phyloP scores from a whole-genome alignment of 2,329 filamentous ascomycete genomes.

The Curvularia hawaiiensis region DNA sequence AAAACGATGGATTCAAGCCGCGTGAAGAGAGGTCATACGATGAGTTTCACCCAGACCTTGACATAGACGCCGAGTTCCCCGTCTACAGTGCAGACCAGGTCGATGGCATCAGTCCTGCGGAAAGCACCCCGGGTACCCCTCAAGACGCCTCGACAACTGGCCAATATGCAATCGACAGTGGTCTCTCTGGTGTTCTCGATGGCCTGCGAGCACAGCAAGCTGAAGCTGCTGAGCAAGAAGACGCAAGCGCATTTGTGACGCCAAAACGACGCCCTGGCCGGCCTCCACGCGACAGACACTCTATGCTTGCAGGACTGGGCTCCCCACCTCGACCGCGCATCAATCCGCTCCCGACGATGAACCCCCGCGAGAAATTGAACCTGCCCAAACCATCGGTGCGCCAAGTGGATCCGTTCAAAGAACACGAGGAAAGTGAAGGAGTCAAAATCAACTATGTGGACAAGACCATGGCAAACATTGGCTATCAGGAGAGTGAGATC shows the following conservation, averaged over 20 bases:
- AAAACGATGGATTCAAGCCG: constrained; percentile 96
- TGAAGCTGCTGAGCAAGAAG: constrained; percentile 31
- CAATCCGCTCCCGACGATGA: constrained; percentile 78
- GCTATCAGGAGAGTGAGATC: constrained; percentile 93
- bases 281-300: constrained; percentile 66
- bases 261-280: constrained; percentile 66
- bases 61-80: constrained; percentile 81
- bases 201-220: constrained; percentile 42
- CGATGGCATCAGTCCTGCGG: constrained; percentile 66
- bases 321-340: constrained; percentile 68
- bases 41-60: constrained; percentile 94
- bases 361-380: constrained; percentile 78
- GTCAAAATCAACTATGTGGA: constrained; percentile 92
- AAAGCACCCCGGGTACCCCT: constrained; percentile 56
- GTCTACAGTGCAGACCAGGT: constrained; percentile 84
- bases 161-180: constrained; percentile 43
- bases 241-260: constrained; percentile 34
- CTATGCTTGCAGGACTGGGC: constrained; percentile 64
- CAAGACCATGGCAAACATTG: constrained; percentile 93
- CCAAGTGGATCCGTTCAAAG: constrained; percentile 76
- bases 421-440: constrained; percentile 83
- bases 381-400: constrained; percentile 77
- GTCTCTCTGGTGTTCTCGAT: constrained; percentile 43
- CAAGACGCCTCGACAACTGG: constrained; percentile 31
- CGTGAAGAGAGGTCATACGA: constrained; percentile 97